Base-by-base conservation (phyloP, 2,329 filamentous ascomycete species). In the Diaporthe humulicola region DNA sequence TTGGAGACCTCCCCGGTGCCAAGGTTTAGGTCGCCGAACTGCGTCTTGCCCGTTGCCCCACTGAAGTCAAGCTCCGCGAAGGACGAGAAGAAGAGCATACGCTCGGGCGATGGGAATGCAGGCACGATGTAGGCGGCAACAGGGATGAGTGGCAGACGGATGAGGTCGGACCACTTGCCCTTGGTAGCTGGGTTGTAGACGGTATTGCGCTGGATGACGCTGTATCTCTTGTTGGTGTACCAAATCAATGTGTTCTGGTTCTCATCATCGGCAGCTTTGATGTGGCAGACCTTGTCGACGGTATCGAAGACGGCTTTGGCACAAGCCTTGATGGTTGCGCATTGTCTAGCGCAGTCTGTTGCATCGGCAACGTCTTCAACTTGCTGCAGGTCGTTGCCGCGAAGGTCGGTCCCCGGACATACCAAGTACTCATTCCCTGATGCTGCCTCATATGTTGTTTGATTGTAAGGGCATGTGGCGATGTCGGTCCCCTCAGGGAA, bases 91-190 rank as follows among this genome's bases (percentile, higher is more conserved):
- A 73, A 73, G 28, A 73, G 74, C 77, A 81, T 75, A 12, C 78
- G 75, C 57, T 74, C 76, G 2, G 79, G 72, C 42, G 78, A 75
- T 10, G 79, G 79, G 69, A 77, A 78, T 25, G 76, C 76, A 1
- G 79, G 79, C 10, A 80, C 79, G n/a, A 81, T 74, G 70, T 80
- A 81, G 19, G 79, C 79, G 28, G 79, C 79, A 22, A 80, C 79
- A 5, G 79, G 79, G 42, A 81, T 79, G n/a, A 81, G 57, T 14
- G 79, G 79, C 28, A 81, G 69, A 4, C 78, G 73, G 70, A 81
- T 76, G 38, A 80, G 33, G 36, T 81, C 79, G 9, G 78, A 78
- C 79, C 79, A 81, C 45, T 76, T 72, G 33, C 79, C 79, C 48
- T 72, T 40, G 36, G 74, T 77, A 56, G 77, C 66, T 33, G 76